Evolutionary conservation across 768 basidiomycete species (phyloP), one percentile per base, ranked within the genome.

Genomic region (Suillus weaverae): DNA sequence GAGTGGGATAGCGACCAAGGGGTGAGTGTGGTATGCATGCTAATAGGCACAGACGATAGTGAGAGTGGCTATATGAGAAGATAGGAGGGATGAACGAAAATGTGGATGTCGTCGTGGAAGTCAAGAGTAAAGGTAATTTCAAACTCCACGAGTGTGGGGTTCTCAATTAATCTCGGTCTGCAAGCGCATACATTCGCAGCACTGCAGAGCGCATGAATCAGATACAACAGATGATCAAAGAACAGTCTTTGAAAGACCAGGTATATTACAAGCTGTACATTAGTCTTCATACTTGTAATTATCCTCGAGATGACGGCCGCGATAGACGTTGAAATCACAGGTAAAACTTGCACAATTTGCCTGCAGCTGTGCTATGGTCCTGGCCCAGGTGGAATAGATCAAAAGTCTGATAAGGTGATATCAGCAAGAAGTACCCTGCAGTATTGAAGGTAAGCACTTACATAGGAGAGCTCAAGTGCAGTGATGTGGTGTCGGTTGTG

Each of bases 1-100:
- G 74, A 6, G 89, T 92, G 36, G 91, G 89, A 69, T 26, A 26
- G 26, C 26, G 26, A 26, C 26, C 26, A 26, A 26, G 26, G 26
- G 26, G 26, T 26, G 26, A 26, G 26, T 26, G 26, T 26, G 26
- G 26, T 26, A 26, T 26, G 26, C 26, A 26, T 26, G 26, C 26
- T 26, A 2, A 26, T 26, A 26, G 26, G 26, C 26, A 26, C 2
- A 2, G 26, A 26, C 26, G 2, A 26, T 26, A 26, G 26, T 26
- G 26, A 26, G 26, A 26, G 26, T 26, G 26, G 26, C 26, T 2
- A 26, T 26, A 26, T 2, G 26, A 26, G 26, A 26, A 26, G 26
- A 26, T 26, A 26, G 26, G 26, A 26, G 26, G 26, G 26, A 26
- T 26, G 26, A 26, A 26, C 26, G 26, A 26, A 26, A 48, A 48